phyloP scores from a whole-genome alignment of 1,284 basidiomycete species.

The Heterobasidion irregulare region DNA sequence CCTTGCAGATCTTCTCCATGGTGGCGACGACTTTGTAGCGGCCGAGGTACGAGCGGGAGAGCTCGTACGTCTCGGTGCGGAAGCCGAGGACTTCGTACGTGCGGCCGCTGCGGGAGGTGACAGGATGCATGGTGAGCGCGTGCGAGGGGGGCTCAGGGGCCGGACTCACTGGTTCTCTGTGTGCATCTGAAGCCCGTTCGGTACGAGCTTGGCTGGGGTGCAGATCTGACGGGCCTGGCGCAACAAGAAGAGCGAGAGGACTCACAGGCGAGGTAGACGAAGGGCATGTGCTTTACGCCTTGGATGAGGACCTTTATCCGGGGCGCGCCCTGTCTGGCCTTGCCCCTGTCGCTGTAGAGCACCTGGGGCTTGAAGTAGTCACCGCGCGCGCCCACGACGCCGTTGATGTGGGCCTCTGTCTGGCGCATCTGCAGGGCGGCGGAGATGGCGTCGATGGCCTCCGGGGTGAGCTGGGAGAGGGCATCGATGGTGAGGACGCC shows the following conservation, averaged over 20 bases:
- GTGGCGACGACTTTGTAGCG: constrained; percentile 17
- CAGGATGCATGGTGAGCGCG: neutral
- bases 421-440: constrained; percentile 20
- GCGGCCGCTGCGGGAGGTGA: constrained; percentile 19
- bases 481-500: constrained; percentile 35
- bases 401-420: constrained; percentile 5
- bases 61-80: constrained; percentile 29
- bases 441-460: constrained; percentile 30
- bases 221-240: neutral
- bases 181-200: constrained; percentile 13
- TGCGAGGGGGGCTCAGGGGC: neutral
- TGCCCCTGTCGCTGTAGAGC: neutral
- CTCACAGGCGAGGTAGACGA: constrained; percentile 36
- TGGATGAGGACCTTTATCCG: constrained; percentile 3
- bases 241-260: neutral
- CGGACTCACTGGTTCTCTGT: constrained; percentile 10
- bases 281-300: constrained; percentile 19
- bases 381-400: constrained; percentile 11
- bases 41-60: constrained; percentile 39
- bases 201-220: constrained; percentile 7
- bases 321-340: neutral
- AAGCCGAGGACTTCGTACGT: constrained; percentile 34
- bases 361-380: neutral
- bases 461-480: constrained; percentile 36
- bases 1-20: constrained; percentile 20